Conservation (phyloP, 2,329 filamentous ascomycete species). For the Colletotrichum navitas region DNA sequence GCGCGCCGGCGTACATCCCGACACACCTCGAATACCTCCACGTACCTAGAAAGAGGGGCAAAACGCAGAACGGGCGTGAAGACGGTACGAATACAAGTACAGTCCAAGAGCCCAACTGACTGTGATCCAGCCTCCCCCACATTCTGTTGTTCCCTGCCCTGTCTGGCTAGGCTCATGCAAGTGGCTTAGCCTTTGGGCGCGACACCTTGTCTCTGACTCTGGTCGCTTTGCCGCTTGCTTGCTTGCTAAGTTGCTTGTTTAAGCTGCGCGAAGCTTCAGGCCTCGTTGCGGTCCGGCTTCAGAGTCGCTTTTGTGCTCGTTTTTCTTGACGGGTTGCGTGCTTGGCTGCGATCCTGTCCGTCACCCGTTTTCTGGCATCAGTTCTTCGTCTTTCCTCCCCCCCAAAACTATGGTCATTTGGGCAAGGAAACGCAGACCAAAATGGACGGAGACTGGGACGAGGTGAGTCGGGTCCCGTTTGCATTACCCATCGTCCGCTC, state of each 20-base stretch:
- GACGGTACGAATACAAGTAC: neutral
- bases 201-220: slow-evolving; percentile 26
- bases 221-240: slow-evolving; percentile 5
- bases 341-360: slow-evolving; percentile 11
- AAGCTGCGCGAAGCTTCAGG: slow-evolving; percentile 34
- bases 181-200: slow-evolving; percentile 31
- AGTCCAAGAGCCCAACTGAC: neutral
- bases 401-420: slow-evolving; percentile 49
- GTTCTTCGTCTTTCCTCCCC: neutral
- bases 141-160: slow-evolving; percentile 27
- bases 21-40: neutral
- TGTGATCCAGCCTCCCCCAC: slow-evolving; percentile 30
- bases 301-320: slow-evolving; percentile 8
- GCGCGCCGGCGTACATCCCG: neutral
- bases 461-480: slow-evolving; percentile 60
- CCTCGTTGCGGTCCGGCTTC: slow-evolving; percentile 21
- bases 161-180: slow-evolving; percentile 36
- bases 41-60: neutral
- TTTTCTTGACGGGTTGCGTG: neutral
- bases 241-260: slow-evolving; percentile 13
- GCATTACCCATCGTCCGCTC: slow-evolving; percentile 18
- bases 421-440: slow-evolving; percentile 56
- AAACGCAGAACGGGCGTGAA: neutral
- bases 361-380: slow-evolving; percentile 14
- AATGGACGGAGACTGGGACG: slow-evolving; percentile 78